Evolutionary conservation across 495 filamentous ascomycete genomes (phyloP).

Genomic region (Lasiosphaeriaceae sp.): DNA sequence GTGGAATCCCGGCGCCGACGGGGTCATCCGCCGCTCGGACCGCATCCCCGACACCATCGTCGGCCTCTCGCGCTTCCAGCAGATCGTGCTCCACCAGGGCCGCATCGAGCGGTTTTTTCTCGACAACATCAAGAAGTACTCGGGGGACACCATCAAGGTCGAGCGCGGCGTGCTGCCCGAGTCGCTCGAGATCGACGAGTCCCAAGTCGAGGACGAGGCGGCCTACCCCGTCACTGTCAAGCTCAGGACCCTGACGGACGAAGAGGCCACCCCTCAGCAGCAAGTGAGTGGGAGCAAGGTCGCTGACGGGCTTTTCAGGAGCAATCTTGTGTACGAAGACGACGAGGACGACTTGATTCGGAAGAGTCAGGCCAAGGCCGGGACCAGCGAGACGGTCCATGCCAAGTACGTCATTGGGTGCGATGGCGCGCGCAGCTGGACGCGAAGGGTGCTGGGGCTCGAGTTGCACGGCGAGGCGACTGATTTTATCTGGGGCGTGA

Average conservation of each 20-base stretch:
- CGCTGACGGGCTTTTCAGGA: conserved; percentile 45
- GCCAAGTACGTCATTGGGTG: conserved; percentile 68
- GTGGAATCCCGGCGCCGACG: conserved; percentile 47
- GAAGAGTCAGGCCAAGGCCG: conserved; percentile 34
- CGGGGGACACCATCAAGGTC: conserved; percentile 40
- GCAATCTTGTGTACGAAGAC: conserved; percentile 51
- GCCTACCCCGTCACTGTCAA: conserved; percentile 53
- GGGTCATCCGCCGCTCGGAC: conserved; percentile 50
- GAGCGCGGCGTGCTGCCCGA: conserved; percentile 52
- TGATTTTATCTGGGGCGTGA: conserved; percentile 63
- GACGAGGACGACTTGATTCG: conserved; percentile 48
- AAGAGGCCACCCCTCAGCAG: conserved; percentile 43
- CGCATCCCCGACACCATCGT: conserved; percentile 49
- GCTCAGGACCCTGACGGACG: conserved; percentile 41
- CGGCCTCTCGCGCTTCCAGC: conserved; percentile 49
- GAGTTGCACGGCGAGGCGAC: conserved; percentile 57
- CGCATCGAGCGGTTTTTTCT: conserved; percentile 55
- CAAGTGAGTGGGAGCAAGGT: conserved; percentile 27
- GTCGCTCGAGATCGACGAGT: conserved; percentile 42
- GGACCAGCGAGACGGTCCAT: conserved; percentile 35
- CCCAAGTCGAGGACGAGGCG: conserved; percentile 39
- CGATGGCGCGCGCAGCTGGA: conserved; percentile 64
- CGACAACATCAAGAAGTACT: conserved; percentile 43
- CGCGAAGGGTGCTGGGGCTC: conserved; percentile 52
- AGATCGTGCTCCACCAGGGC: conserved; percentile 53